Evolutionary conservation across 2,329 filamentous ascomycete genomes (phyloP), one percentile per base, ranked within the genome.

Genomic region (Ophiocordyceps camponoti-saundersi): DNA sequence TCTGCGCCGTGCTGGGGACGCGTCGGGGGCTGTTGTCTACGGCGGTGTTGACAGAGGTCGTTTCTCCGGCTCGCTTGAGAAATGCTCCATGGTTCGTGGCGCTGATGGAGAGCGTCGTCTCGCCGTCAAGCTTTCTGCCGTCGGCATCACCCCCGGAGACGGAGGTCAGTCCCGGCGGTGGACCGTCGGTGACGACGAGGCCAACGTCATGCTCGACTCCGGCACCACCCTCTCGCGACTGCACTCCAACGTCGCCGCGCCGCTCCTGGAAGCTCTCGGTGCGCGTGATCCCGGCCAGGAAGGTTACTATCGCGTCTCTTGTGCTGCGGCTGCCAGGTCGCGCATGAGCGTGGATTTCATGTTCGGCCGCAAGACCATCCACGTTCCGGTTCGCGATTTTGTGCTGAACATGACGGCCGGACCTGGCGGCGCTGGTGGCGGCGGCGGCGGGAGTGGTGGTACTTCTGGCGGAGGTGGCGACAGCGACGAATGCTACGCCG

Each of bases 21-120:
- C 64, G 15, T 64, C 62, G 3, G 72, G 72, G 30, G 67, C 71
- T 46, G 54, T 76, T 48, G 71, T 73, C 46, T 75, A 74, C 49
- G 72, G 72, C 29, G 72, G 72, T 13, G 53, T 75, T 12, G 72
- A 76, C 49, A 67, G 63, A 18, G 71, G 62, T 55, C 75, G 73
- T 53, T 76, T 68, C 54, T 59, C 68, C 10, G 73, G 73, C 21
- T 53, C 54, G 8, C 59, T 77, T 8, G 60, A 63, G 47, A 62
- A 61, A 22, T 59, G 68, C 1, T 64, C 67, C 39, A 69, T 72
- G 18, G 58, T 72, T 29, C 54, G 59, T 3, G 65, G 64, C 12
- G 40, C 52, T 4, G 49, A 51, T n/a, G 60, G 61, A 46, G 62
- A 65, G 47, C 57, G 54, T 47, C 64, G 61, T 34, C 61, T 71